Evolutionary conservation across 139 green algal species (phyloP).

Genomic region (Dunaliella primolecta): DNA sequence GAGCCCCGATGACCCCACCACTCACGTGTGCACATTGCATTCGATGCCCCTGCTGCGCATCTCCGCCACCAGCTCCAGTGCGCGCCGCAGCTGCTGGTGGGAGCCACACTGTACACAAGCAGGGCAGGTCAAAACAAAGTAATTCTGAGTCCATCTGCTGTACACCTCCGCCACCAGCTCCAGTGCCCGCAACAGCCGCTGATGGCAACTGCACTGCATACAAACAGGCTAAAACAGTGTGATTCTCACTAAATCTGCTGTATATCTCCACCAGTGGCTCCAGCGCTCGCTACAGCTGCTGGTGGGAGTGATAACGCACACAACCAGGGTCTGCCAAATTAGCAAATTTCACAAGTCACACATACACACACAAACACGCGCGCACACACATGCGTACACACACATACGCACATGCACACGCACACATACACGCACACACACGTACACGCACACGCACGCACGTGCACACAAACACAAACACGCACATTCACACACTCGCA

Average conservation of each 20-base stretch:
- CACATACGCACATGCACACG: neutral
- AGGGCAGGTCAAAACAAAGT: neutral
- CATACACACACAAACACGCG: neutral
- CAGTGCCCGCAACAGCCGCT: constrained; percentile 65
- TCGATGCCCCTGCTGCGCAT: constrained; percentile 60
- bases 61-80: constrained; percentile 71
- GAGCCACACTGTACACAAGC: constrained; percentile 47
- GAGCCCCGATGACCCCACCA: no score
- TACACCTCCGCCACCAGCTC: constrained; percentile 76
- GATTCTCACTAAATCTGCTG: neutral
- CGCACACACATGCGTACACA: neutral
- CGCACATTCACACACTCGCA: neutral
- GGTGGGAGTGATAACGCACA: constrained; percentile 19
- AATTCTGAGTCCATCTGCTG: neutral
- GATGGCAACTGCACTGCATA: constrained; percentile 54
- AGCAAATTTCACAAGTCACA: neutral
- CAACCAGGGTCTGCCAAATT: neutral
- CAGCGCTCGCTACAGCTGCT: constrained; percentile 66
- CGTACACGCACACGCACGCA: neutral
- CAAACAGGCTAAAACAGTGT: neutral
- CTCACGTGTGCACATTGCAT: constrained; percentile 64
- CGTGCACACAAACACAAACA: neutral
- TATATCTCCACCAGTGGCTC: constrained; percentile 75
- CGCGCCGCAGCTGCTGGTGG: constrained; percentile 64
- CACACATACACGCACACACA: neutral